A percentile compares a stretch with the other conserved stretches of the same genome.
Evolutionary conservation across 805 yeast genomes (phyloP).

Genomic region (Ogataea parapolymorpha): DNA sequence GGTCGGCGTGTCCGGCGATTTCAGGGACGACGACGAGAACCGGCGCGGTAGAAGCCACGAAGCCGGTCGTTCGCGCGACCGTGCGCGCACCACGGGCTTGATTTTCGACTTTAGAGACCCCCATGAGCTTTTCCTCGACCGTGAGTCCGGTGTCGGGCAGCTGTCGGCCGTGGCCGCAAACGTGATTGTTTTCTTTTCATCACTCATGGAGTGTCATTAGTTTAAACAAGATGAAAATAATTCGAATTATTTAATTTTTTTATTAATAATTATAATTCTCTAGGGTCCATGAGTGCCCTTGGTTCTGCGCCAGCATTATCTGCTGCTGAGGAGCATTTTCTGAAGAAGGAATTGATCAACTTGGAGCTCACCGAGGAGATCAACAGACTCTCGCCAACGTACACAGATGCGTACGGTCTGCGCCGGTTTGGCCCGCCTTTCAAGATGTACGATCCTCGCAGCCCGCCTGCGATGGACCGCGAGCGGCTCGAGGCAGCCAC

Average conservation of each 20-base stretch:
- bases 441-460: constrained; percentile 41
- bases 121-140: constrained; percentile 19
- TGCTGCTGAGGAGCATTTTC: constrained; percentile 78
- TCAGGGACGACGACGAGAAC: constrained; percentile 11
- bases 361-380: constrained; percentile 63
- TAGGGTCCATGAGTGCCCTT: neutral
- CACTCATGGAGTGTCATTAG: constrained; percentile 1
- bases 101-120: constrained; percentile 20
- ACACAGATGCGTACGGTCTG: constrained; percentile 58
- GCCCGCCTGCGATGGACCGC: constrained; percentile 20
- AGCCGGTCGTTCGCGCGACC: constrained; percentile 11
- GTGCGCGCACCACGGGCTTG: constrained; percentile 11
- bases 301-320: constrained; percentile 30
- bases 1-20: neutral
- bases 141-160: neutral
- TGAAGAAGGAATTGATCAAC: constrained; percentile 76
- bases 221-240: neutral
- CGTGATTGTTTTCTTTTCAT: constrained; percentile 5
- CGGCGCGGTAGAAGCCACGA: constrained; percentile 13
- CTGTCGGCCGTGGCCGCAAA: neutral
- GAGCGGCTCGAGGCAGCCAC: constrained; percentile 20
- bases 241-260: neutral
- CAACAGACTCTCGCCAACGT: constrained; percentile 41
- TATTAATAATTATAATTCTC: neutral
- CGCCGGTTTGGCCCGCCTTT: constrained; percentile 80